phyloP scores from a whole-genome alignment of 2,329 filamentous ascomycete genomes.

The Colletotrichum abscissum region DNA sequence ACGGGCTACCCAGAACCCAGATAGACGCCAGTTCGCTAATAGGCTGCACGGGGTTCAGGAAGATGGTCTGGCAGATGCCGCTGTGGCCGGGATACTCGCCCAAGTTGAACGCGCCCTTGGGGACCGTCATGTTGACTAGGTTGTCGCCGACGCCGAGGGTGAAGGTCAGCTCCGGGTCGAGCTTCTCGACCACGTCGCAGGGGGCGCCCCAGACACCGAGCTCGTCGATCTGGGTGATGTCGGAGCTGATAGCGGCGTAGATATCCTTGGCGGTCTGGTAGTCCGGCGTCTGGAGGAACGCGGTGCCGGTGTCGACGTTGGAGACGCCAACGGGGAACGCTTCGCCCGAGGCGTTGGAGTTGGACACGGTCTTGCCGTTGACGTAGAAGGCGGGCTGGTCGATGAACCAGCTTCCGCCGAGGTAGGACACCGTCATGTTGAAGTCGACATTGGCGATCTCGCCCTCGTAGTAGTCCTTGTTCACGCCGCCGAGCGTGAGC shows the following conservation, averaged over 20 bases:
- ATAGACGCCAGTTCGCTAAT: neutral
- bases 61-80: neutral
- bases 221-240: conserved; percentile 44
- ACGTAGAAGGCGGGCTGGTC: conserved; percentile 42
- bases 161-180: conserved; percentile 44
- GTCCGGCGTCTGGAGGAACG: conserved; percentile 46
- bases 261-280: conserved; percentile 41
- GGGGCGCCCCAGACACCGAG: conserved; percentile 47
- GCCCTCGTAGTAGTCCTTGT: conserved; percentile 43
- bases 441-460: conserved; percentile 41
- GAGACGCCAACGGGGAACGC: conserved; percentile 33
- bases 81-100: conserved; percentile 41
- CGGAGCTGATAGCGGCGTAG: conserved; percentile 44
- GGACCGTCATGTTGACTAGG: conserved; percentile 43
- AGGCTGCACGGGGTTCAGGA: neutral
- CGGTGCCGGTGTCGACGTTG: conserved; percentile 46
- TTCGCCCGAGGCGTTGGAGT: conserved; percentile 31
- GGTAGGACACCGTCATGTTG: conserved; percentile 35
- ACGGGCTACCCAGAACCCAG: neutral
- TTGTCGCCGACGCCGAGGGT: conserved; percentile 40
- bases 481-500: conserved; percentile 48
- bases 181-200: conserved; percentile 43
- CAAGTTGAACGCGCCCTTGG: conserved; percentile 44
- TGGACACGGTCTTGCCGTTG: conserved; percentile 36
- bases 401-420: conserved; percentile 40